A percentile compares a stretch with the other conserved stretches of the same genome.
Evolutionary conservation across 2,329 filamentous ascomycete genomes (phyloP).

Genomic region (Thelonectria olida): DNA sequence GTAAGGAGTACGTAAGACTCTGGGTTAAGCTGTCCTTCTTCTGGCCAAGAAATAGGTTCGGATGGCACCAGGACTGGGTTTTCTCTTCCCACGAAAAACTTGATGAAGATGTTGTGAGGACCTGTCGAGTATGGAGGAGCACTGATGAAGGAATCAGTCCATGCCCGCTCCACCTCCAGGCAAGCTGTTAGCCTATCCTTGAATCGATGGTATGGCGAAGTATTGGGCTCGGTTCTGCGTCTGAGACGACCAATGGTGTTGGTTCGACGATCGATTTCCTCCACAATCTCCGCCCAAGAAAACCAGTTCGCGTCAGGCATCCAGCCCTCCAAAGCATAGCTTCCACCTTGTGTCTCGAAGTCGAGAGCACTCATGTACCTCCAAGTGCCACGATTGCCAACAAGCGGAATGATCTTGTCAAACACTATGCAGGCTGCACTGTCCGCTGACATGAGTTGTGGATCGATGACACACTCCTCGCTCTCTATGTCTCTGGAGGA

Average conservation of each 20-base stretch:
- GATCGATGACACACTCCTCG: constrained; percentile 13
- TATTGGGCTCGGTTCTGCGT: constrained; percentile 11
- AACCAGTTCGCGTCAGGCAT: constrained; percentile 53
- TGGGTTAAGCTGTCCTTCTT: constrained; percentile 37
- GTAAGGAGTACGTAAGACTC: constrained; percentile 22
- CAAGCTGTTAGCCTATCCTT: constrained; percentile 49
- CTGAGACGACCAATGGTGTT: constrained; percentile 22
- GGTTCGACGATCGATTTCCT: constrained; percentile 42
- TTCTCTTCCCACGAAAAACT: constrained; percentile 29
- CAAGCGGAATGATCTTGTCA: constrained; percentile 35
- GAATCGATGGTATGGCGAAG: constrained; percentile 34
- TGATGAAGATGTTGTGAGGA: constrained; percentile 46
- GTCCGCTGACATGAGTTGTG: constrained; percentile 2
- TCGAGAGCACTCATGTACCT: constrained; percentile 42
- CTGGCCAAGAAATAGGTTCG: constrained; percentile 35
- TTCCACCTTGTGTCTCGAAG: constrained; percentile 49
- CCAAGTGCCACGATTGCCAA: constrained; percentile 43
- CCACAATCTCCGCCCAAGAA: constrained; percentile 42
- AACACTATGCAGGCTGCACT: constrained; percentile 23
- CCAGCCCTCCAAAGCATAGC: constrained; percentile 55
- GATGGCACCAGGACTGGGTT: constrained; percentile 4
- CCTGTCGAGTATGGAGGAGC: constrained; percentile 37
- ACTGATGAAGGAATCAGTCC: constrained; percentile 38
- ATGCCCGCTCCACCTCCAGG: constrained; percentile 57
- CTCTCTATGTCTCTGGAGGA: constrained; percentile 11